phyloP scores from a whole-genome alignment of 768 basidiomycete genomes.

The Amanita fuliginea region DNA sequence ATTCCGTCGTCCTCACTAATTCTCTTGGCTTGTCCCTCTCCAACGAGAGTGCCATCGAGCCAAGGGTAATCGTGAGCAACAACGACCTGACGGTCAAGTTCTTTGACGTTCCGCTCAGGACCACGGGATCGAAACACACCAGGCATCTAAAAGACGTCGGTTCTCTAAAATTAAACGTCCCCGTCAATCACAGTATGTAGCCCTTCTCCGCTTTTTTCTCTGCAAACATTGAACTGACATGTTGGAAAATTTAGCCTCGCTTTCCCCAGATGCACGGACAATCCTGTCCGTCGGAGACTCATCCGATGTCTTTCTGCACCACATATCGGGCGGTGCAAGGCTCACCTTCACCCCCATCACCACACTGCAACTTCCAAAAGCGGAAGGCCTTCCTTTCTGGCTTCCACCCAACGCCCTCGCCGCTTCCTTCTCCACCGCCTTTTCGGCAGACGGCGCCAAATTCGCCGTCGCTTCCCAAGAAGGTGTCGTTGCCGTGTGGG shows the following conservation, averaged over 20 bases:
- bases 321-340: slow-evolving; percentile 52
- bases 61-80: slow-evolving; percentile 73
- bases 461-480: slow-evolving; percentile 82
- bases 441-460: slow-evolving; percentile 63
- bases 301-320: slow-evolving; percentile 73
- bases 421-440: slow-evolving; percentile 75
- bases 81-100: slow-evolving; percentile 79
- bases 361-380: slow-evolving; percentile 57
- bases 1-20: slow-evolving; percentile 58
- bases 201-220: neutral
- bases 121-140: slow-evolving; percentile 26
- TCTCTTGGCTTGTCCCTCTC: slow-evolving; percentile 46
- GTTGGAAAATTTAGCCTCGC: slow-evolving; percentile 46
- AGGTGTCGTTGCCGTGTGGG: slow-evolving; percentile 73
- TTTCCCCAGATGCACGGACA: slow-evolving; percentile 82
- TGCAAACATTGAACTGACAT: neutral
- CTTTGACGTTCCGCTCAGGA: slow-evolving; percentile 59
- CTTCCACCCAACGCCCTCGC: slow-evolving; percentile 31
- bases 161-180: slow-evolving; percentile 46
- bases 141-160: slow-evolving; percentile 35
- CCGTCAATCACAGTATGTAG: slow-evolving; percentile 72
- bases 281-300: slow-evolving; percentile 90
- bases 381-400: slow-evolving; percentile 28
- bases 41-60: slow-evolving; percentile 56
- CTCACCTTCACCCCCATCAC: slow-evolving; percentile 57